Conservation (phyloP, 1,284 basidiomycete genomes). For the Trametes polyzona region DNA sequence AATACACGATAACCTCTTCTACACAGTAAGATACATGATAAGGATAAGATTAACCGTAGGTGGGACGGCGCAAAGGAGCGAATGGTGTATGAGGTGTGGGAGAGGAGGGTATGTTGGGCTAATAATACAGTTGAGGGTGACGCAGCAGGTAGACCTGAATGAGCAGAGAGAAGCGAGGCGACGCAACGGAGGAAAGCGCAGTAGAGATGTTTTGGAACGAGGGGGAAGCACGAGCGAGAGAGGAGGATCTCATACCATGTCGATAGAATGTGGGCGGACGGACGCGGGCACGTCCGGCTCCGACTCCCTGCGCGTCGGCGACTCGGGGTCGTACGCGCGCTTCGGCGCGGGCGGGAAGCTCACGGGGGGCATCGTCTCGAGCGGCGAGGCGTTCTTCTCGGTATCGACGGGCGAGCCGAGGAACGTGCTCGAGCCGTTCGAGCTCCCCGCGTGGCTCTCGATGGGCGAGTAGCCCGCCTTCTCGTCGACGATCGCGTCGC, state of each 20-base stretch:
- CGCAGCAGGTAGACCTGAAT: constrained; percentile 12
- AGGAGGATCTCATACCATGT: constrained; percentile 28
- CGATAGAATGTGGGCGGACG: constrained; percentile 27
- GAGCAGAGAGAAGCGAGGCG: not conserved
- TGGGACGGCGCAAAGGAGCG: constrained; percentile 11
- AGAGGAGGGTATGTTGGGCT: constrained; percentile 13
- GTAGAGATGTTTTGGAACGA: not conserved
- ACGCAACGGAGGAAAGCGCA: constrained; percentile 6
- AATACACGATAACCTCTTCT: constrained; percentile 1
- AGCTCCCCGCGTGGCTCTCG: constrained; percentile 15
- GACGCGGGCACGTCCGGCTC: constrained; percentile 28
- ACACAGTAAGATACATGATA: constrained; percentile 21
- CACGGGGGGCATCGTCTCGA: constrained; percentile 12
- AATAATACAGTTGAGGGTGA: constrained; percentile 19
- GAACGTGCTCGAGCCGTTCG: constrained; percentile 27
- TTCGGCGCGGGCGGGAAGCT: constrained; percentile 22
- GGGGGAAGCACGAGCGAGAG: not conserved
- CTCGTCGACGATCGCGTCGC: constrained; percentile 27
- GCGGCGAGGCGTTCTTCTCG: constrained; percentile 17
- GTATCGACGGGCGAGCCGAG: constrained; percentile 24
- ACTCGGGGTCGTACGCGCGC: constrained; percentile 21
- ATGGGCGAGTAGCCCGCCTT: constrained; percentile 31
- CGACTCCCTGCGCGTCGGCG: constrained; percentile 12
- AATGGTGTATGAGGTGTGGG: constrained; percentile 2
- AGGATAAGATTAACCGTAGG: constrained; percentile 17